These are phyloP conservation scores for Desmodesmus armatus DNA, from an alignment of 139 green algal species.

Conservation along the genomic window DNA sequence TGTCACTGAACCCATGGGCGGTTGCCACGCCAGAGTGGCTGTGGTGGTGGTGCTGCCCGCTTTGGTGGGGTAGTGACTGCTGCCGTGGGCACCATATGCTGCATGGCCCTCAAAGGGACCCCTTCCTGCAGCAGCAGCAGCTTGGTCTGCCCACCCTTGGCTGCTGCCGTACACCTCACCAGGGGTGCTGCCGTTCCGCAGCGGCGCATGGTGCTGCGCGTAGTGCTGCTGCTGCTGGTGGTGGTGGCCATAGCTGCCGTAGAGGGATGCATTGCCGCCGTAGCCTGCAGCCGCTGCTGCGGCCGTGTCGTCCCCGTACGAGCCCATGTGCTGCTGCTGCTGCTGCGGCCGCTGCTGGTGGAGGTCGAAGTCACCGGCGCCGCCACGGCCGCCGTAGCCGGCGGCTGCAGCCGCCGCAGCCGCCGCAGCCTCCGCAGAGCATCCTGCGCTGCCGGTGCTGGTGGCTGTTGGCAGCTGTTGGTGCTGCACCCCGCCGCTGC, in stretches of 20 bases:
- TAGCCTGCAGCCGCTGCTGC: constrained; percentile 20
- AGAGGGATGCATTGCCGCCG: neutral
- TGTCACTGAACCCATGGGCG: too few relatives aligned
- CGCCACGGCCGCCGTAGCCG: neutral
- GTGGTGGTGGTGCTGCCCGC: neutral
- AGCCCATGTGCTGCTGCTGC: neutral
- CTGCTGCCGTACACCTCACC: neutral
- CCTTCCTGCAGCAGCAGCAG: constrained; percentile 7
- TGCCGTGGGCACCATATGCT: neutral
- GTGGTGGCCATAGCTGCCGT: neutral
- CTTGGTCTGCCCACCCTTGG: neutral
- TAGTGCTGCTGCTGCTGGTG: constrained; percentile 38
- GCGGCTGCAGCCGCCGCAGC: neutral
- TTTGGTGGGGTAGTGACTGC: neutral
- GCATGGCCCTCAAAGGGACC: neutral
- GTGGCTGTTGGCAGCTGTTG: neutral
- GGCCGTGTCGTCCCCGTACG: neutral
- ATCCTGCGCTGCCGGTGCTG: neutral
- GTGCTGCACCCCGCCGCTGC: neutral
- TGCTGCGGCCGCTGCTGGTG: constrained; percentile 21
- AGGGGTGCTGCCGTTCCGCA: neutral
- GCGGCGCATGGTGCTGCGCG: neutral
- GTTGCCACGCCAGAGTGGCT: too few relatives aligned
- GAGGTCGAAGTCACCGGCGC: neutral
- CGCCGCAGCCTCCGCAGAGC: neutral